Percentiles rank a stretch among this genome's conserved stretches.
phyloP scores from a whole-genome alignment of 352 stramenopile species.

The Pythium scleroteichum region DNA sequence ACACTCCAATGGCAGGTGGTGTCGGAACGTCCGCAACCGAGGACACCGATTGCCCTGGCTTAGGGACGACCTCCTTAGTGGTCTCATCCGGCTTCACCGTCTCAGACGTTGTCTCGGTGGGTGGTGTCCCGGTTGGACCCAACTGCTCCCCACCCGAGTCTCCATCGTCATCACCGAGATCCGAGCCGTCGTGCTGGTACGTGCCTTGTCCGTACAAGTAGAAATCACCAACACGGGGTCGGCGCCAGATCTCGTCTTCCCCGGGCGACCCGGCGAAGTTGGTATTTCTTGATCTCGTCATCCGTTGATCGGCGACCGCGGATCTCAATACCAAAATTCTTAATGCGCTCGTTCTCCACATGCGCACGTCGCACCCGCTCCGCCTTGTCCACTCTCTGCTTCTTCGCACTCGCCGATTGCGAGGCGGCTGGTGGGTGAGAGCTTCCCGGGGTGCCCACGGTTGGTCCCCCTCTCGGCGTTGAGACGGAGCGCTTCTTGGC shows the following conservation, averaged over 20 bases:
- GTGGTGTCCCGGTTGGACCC: not conserved
- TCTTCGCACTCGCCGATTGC: constrained; percentile 8
- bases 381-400: not conserved
- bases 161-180: not conserved
- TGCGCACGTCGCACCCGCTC: not conserved
- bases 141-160: constrained; percentile 5
- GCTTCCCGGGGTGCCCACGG: too few species aligned
- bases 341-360: not conserved
- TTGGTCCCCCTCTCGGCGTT: too few species aligned
- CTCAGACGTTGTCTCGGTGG: too few species aligned
- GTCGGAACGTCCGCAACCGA: too few species aligned
- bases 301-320: not conserved
- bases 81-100: too few species aligned
- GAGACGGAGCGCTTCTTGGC: not conserved
- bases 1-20: too few species aligned
- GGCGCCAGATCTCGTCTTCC: constrained; percentile 6
- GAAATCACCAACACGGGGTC: not conserved
- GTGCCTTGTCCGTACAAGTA: not conserved
- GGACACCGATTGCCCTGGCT: too few species aligned
- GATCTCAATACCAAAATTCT: constrained; percentile 11
- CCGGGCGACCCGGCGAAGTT: too few species aligned
- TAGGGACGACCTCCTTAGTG: too few species aligned
- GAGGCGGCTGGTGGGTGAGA: not conserved
- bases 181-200: not conserved
- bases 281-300: constrained; percentile 4